Conservation (phyloP, 2,329 filamentous ascomycete species). For the Botryosphaeria dothidea region DNA sequence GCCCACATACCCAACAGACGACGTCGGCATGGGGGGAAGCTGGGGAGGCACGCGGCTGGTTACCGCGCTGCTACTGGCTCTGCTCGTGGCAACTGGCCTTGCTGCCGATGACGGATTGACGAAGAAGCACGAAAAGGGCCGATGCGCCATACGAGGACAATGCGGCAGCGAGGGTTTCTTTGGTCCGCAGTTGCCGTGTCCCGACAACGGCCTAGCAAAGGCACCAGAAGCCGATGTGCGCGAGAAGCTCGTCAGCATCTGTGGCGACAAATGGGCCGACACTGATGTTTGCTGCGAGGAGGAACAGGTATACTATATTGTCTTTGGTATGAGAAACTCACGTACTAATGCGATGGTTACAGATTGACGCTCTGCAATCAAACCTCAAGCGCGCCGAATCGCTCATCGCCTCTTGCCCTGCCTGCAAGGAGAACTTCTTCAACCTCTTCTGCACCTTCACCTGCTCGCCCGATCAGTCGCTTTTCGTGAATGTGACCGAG, state of each 20-base stretch:
- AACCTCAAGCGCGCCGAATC: constrained; percentile 85
- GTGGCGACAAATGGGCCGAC: constrained; percentile 81
- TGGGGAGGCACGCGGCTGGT: constrained; percentile 19
- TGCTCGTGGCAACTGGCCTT: background rate
- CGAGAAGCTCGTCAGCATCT: constrained; percentile 78
- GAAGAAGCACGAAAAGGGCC: constrained; percentile 75
- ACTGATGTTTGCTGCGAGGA: constrained; percentile 82
- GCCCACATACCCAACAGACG: background rate
- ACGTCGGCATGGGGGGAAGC: constrained; percentile 17
- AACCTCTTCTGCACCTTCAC: constrained; percentile 98
- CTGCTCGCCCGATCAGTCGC: constrained; percentile 93
- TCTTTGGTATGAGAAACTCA: background rate
- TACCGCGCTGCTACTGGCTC: constrained; percentile 12
- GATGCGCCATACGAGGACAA: constrained; percentile 87
- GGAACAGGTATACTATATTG: constrained; percentile 63
- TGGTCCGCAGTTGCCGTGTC: constrained; percentile 84
- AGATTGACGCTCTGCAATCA: constrained; percentile 77
- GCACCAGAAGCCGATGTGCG: constrained; percentile 72
- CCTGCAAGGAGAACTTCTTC: constrained; percentile 98
- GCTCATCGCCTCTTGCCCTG: constrained; percentile 90
- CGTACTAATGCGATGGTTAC: constrained; percentile 11
- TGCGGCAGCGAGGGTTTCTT: constrained; percentile 92
- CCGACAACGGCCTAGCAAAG: constrained; percentile 82
- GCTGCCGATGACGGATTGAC: constrained; percentile 30
- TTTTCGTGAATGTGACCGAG: constrained; percentile 90